Conservation (phyloP, 2,329 filamentous ascomycete genomes). For the Phyllosticta capitalensis region DNA sequence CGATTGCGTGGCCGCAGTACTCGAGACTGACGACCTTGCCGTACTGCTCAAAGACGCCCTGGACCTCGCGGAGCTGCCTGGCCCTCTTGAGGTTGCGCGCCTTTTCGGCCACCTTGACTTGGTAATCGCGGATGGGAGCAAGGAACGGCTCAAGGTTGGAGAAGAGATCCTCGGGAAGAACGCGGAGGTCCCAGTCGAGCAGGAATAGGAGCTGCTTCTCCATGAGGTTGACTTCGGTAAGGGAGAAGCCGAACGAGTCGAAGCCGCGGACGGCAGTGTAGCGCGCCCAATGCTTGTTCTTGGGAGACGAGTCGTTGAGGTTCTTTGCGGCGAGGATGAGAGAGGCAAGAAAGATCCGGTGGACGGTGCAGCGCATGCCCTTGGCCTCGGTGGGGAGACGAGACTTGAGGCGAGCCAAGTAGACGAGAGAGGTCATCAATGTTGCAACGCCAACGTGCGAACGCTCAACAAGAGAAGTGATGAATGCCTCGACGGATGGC, state of each 20-base stretch:
- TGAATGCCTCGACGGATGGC: conserved; percentile 82
- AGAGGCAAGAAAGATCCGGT: conserved; percentile 90
- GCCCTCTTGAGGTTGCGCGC: conserved; percentile 35
- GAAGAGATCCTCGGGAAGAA: conserved; percentile 78
- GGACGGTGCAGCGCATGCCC: conserved; percentile 90
- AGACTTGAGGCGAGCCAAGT: conserved; percentile 73
- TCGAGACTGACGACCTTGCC: conserved; percentile 11
- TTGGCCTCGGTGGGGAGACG: conserved; percentile 89
- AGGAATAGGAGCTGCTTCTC: conserved; percentile 96
- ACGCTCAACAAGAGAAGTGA: conserved; percentile 77
- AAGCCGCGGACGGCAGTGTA: conserved; percentile 71
- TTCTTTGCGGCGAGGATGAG: conserved; percentile 90
- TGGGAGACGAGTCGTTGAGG: conserved; percentile 94
- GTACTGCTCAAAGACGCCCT: conserved; percentile 2
- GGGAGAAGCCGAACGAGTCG: conserved; percentile 78
- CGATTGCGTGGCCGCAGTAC: conserved; percentile 29
- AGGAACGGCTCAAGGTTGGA: conserved; percentile 81
- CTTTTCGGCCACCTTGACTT: conserved; percentile 46
- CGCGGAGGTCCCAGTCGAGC: conserved; percentile 86
- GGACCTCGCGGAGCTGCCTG: conserved; percentile 5
- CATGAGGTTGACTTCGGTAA: conserved; percentile 97
- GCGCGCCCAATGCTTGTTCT: conserved; percentile 99
- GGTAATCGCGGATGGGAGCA: conserved; percentile 62
- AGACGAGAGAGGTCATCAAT: conserved; percentile 93
- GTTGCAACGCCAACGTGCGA: conserved; percentile 97